Evolutionary conservation across 2,329 filamentous ascomycete genomes (phyloP), one percentile per base, ranked within the genome.

Genomic region (Neonectria hederae): DNA sequence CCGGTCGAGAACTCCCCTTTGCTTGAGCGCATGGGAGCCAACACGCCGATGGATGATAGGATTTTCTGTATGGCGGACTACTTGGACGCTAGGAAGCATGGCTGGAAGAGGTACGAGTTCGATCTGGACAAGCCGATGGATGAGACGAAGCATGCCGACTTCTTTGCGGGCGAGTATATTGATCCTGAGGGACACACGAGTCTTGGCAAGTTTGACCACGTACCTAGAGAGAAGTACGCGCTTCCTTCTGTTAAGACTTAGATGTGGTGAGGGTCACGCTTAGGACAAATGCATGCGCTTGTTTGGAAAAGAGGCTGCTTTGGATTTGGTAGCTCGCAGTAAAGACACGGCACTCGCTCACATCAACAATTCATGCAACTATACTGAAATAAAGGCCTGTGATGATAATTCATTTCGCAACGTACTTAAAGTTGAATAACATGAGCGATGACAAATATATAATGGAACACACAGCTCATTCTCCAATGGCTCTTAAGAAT

Each of bases 1-100:
- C 76, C 79, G 10, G 76, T 78, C 19, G 71, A 75, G 9, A 75
- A 74, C 56, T 73, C 72, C 4, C 79, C 78, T 3, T 59, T 81
- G 22, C 65, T 81, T 10, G 70, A 76, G 63, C 68, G 65, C 43
- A 64, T 75, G 63, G 72, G 72, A 0, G 66, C 70, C 11, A 64
- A 75, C 43, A 74, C 74, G 67, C 74, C 73, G 14, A 65, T 75
- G 11, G 73, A 75, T 42, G 70, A 75, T n/a, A 59, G 63, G 3
- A 58, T 74, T 14, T 75, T 73, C 55, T 72, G 66, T 43, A 74
- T 74, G 70, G 71, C 71, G 5, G 72, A 75, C 30, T 75, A 74
- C 54, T 54, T 76, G 19, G 72, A 75, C 42, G 74, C 74, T 9
- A 68, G 72, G 22, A 76, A 76, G 64, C 74, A 76, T 58, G 74